phyloP scores from a whole-genome alignment of 2,329 filamentous ascomycete genomes.

The Talaromyces albobiverticillius region DNA sequence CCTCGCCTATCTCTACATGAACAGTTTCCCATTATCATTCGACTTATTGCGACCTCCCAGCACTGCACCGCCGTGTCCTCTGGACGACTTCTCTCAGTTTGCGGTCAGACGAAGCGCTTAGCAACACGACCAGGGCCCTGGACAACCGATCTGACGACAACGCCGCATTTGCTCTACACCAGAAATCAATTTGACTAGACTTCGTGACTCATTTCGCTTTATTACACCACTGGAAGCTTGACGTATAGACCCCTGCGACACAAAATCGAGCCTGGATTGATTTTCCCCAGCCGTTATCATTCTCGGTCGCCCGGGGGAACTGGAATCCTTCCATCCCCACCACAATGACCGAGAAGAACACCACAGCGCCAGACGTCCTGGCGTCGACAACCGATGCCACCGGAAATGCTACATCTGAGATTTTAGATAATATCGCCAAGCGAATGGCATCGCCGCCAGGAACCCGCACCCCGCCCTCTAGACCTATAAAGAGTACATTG shows the following conservation, averaged over 20 bases:
- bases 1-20: too few species aligned
- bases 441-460: constrained; percentile 48
- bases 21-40: too few species aligned
- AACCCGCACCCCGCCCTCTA: constrained; percentile 60
- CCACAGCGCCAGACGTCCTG: constrained; percentile 16
- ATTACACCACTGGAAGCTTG: neutral
- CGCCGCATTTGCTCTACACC: neutral
- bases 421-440: constrained; percentile 8
- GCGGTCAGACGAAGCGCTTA: too few species aligned
- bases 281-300: neutral
- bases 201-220: neutral
- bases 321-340: neutral
- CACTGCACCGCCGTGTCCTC: too few species aligned
- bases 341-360: constrained; percentile 24
- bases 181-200: neutral
- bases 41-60: too few species aligned
- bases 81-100: too few species aligned
- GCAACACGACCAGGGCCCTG: too few species aligned
- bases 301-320: constrained; percentile 6
- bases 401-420: neutral
- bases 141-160: neutral
- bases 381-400: neutral
- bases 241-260: neutral
- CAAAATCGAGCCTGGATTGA: neutral
- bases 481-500: constrained; percentile 46